Base-by-base conservation (phyloP, 169 alveolate species). In the Plasmodium gallinaceum region DNA sequence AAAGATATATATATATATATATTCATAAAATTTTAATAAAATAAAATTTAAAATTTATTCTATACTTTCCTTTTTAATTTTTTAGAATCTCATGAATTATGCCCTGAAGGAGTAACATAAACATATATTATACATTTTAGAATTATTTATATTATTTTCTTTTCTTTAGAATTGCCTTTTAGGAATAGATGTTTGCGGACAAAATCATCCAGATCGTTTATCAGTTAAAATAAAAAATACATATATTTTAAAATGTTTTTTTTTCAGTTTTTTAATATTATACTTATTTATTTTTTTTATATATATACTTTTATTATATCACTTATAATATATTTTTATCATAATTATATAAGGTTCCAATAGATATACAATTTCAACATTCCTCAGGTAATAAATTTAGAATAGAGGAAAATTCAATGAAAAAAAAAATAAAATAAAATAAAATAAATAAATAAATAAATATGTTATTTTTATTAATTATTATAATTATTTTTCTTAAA, bases 141-240 rank as follows among this genome's bases (percentile, higher is more conserved):
- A 32, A 9, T 10, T 52, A n/a, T 32, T 70, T 18, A 42, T 70
- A 45, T 18, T 70, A 18, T 37, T 57, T 58, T 26, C 14, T 14
- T 60, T 43, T 7, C 43, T n/a, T 39, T 42, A 76, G 89, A 57
- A 52, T 3, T 26, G 51, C 26, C 48, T 12, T 46, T 68, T 42
- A 14, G 89, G 89, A 39, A 76, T 76, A 62, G 46, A 76, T 54
- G 58, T 76, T 8, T 76, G 89, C 18, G 89, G 89, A 61, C 8
- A 64, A 57, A 45, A 62, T 54, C 24, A 52, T 32, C 74, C 89
- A 5, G 89, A 76, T 22, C 54, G 76, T n/a, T 42, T 76, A 57
- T 76, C 89, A 64, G 89, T 76, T 26, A 46, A 32, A n/a, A 7
- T 32, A 42, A 26, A 10, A 26, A 71, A 2, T 7, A 60, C 8